Percentiles rank a stretch among this genome's conserved stretches.
phyloP scores from a whole-genome alignment of 169 alveolate genomes.

The Nephromyces sp. region DNA sequence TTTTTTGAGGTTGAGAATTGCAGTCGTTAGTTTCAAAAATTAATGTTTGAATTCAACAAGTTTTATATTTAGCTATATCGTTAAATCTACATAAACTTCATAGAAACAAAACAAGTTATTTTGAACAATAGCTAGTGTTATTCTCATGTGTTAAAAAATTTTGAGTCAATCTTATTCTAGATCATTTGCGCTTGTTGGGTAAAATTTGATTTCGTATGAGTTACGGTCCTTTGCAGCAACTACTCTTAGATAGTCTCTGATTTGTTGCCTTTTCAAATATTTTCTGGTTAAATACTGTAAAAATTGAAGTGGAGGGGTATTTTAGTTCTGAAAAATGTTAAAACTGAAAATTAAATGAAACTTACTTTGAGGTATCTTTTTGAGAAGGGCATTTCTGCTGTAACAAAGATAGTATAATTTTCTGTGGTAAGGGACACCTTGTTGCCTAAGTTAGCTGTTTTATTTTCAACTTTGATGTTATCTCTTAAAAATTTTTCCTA shows the following conservation, averaged over 20 bases:
- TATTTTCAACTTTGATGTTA: conserved; percentile 89
- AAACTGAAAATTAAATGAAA: background rate
- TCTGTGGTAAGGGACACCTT: conserved; percentile 70
- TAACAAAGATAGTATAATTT: conserved; percentile 73
- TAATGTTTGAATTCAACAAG: too few relatives aligned
- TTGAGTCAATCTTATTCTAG: background rate
- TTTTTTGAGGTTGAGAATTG: too few relatives aligned
- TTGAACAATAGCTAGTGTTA: background rate
- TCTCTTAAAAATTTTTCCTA: conserved; percentile 86
- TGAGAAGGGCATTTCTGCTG: conserved; percentile 91
- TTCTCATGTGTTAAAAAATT: background rate
- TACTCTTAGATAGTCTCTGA: conserved; percentile 93
- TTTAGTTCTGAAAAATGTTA: background rate
- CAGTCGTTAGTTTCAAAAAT: background rate
- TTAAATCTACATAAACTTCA: too few relatives aligned
- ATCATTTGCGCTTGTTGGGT: background rate
- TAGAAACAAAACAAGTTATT: background rate
- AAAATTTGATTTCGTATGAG: conserved; percentile 36
- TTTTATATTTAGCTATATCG: too few relatives aligned
- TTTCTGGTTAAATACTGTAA: conserved; percentile 92
- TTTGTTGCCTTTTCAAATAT: conserved; percentile 91
- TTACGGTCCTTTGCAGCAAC: conserved; percentile 77
- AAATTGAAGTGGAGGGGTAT: background rate
- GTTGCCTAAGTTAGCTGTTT: conserved; percentile 89
- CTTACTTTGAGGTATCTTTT: conserved; percentile 86